phyloP scores from a whole-genome alignment of 2,329 filamentous ascomycete genomes.

The Colletotrichum gigasporum region DNA sequence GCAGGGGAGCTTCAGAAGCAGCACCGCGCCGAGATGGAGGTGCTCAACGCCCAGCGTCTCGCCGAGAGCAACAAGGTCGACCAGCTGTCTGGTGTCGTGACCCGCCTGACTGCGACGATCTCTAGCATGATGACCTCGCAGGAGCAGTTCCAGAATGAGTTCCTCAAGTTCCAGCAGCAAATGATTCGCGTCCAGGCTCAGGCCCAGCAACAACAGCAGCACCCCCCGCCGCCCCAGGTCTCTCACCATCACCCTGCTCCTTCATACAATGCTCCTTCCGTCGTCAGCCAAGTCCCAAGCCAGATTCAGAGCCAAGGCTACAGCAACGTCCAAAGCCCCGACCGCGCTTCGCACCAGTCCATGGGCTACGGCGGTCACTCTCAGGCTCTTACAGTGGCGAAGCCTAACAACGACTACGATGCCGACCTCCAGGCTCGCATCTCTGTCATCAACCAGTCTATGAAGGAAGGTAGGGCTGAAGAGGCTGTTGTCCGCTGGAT shows the following conservation, averaged over 20 bases:
- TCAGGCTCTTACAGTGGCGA: conserved; percentile 30
- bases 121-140: conserved; percentile 76
- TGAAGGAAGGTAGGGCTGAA: conserved; percentile 70
- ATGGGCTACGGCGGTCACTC: conserved; percentile 30
- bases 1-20: conserved; percentile 74
- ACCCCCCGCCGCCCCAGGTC: conserved; percentile 26
- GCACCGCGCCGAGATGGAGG: conserved; percentile 59
- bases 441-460: conserved; percentile 67
- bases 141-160: conserved; percentile 72
- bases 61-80: conserved; percentile 73
- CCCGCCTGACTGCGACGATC: conserved; percentile 73
- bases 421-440: conserved; percentile 65
- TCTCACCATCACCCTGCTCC: conserved; percentile 24
- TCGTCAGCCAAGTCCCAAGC: conserved; percentile 27
- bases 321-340: conserved; percentile 34
- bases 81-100: conserved; percentile 74
- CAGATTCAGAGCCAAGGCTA: conserved; percentile 35
- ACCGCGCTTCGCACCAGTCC: conserved; percentile 29
- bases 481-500: conserved; percentile 74
- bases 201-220: conserved; percentile 25
- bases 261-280: conserved; percentile 25
- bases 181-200: conserved; percentile 52
- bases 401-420: conserved; percentile 36
- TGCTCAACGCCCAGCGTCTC: conserved; percentile 59
- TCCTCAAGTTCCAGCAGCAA: conserved; percentile 66